Evolutionary conservation across 2,329 filamentous ascomycete genomes (phyloP), one percentile per base, ranked within the genome.

Genomic region (Epichloe sibirici): DNA sequence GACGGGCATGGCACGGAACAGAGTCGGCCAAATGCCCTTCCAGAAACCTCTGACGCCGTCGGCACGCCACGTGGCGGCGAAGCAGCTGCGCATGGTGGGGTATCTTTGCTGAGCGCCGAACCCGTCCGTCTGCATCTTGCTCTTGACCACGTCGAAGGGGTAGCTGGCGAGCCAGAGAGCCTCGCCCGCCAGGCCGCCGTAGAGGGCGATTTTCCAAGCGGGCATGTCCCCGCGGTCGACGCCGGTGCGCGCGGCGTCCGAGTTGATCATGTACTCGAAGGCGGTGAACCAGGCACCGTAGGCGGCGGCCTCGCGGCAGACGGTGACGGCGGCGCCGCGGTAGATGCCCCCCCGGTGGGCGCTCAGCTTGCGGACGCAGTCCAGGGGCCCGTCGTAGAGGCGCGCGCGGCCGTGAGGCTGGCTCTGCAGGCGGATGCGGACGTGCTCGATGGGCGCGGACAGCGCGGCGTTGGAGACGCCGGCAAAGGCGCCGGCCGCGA

Each of bases 61-160:
- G 5, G 71, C 75, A 55, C 77, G 78, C 74, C 79, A 95, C 2
- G 86, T 94, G 75, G 95, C 82, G 54, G 75, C 78, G 69, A 97
- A 94, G 73, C 88, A 94, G 70, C 94, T 87, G 49, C 85, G 79
- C 91, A 96, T 96, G 52, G 75, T 84, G 66, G 74, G 80, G 71
- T 86, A 98, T 65, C 77, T 78, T 74, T 84, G 82, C 57, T 78
- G 72, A 48, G 67, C 56, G 4, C 88, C 89, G 65, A 96, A 93
- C 0, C 88, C 90, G 71, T 98, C 93, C 54, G 86, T 95, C 79
- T 98, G 93, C 91, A 97, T 96, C 81, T 95, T 97, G 72, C 89
- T 95, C 86, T 98, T 98, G 71, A 98, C 72, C 31, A 98, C 91
- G 71, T 98, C 93, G 58, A 98, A 86, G 23, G 93, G 93, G 71